A percentile compares a stretch with the other conserved stretches of the same genome.
Conservation (phyloP, 2,329 filamentous ascomycete genomes). For the Acrocalymma vagum region DNA sequence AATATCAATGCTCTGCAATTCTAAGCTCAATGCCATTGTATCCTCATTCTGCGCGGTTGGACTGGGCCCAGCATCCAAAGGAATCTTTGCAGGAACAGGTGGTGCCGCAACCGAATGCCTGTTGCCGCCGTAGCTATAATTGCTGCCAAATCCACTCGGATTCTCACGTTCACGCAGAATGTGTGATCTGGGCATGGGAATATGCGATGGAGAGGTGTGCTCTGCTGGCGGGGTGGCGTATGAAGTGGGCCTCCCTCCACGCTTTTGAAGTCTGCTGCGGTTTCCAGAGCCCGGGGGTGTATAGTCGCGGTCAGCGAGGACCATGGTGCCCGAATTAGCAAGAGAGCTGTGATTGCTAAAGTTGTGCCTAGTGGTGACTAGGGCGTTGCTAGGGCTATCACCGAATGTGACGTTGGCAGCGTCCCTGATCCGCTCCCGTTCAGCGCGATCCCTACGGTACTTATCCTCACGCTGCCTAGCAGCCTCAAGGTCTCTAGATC, state of each 20-base stretch:
- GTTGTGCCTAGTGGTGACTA: slow-evolving; percentile 38
- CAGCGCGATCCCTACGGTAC: slow-evolving; percentile 41
- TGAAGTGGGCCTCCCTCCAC: slow-evolving; percentile 29
- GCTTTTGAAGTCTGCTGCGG: slow-evolving; percentile 40
- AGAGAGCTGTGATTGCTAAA: slow-evolving; percentile 27
- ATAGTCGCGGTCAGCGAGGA: slow-evolving; percentile 30
- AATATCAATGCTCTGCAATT: slow-evolving; percentile 67
- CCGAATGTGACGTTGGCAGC: slow-evolving; percentile 37
- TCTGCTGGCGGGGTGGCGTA: slow-evolving; percentile 19
- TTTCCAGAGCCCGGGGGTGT: slow-evolving; percentile 23
- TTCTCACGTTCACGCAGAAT: slow-evolving; percentile 47
- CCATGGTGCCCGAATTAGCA: slow-evolving; percentile 26
- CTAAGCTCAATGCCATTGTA: slow-evolving; percentile 71
- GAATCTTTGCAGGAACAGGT: slow-evolving; percentile 75
- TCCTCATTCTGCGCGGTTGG: slow-evolving; percentile 45
- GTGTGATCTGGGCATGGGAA: slow-evolving; percentile 27
- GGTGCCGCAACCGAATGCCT: slow-evolving; percentile 54
- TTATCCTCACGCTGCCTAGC: slow-evolving; percentile 40
- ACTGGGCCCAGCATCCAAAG: slow-evolving; percentile 52
- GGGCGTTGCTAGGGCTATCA: slow-evolving; percentile 31
- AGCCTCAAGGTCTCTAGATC: slow-evolving; percentile 55
- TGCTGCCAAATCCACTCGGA: slow-evolving; percentile 39
- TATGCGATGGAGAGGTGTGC: slow-evolving; percentile 20
- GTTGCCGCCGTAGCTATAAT: slow-evolving; percentile 35
- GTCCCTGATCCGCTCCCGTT: slow-evolving; percentile 41